Evolutionary conservation across 805 yeast genomes (phyloP).

Genomic region (Zygoascus flipseniorum): DNA sequence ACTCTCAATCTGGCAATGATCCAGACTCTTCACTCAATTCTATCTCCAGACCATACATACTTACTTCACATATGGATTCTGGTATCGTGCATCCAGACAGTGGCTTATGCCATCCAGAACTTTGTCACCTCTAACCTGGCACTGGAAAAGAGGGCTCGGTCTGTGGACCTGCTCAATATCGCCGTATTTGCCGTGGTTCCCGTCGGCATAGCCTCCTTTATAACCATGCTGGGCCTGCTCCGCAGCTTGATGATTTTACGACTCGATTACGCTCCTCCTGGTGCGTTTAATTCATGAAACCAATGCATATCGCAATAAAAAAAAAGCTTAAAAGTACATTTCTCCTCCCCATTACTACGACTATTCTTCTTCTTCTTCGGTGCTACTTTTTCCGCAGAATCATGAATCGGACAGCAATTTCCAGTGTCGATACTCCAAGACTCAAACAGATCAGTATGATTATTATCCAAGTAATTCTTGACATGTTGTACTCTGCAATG

Average conservation of each 20-base stretch:
- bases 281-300: no score
- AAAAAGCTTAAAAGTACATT: background rate
- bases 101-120: constrained; percentile 74
- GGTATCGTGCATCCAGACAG: constrained; percentile 76
- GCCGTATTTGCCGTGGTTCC: constrained; percentile 98
- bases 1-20: constrained; percentile 62
- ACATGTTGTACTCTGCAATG: constrained; percentile 87
- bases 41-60: constrained; percentile 64
- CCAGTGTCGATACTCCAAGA: constrained; percentile 61
- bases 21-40: constrained; percentile 54
- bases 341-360: background rate
- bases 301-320: no score
- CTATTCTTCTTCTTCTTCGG: background rate
- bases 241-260: constrained; percentile 69
- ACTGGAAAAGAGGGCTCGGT: constrained; percentile 42
- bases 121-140: constrained; percentile 65
- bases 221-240: constrained; percentile 80
- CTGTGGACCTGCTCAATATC: constrained; percentile 79
- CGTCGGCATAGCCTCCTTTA: constrained; percentile 86
- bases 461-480: constrained; percentile 83
- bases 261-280: constrained; percentile 34
- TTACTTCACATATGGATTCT: constrained; percentile 86
- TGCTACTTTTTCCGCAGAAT: constrained; percentile 2
- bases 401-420: constrained; percentile 52
- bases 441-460: constrained; percentile 74